Base-by-base conservation (phyloP, 1,284 basidiomycete genomes). In the Ceratobasidium sp. region DNA sequence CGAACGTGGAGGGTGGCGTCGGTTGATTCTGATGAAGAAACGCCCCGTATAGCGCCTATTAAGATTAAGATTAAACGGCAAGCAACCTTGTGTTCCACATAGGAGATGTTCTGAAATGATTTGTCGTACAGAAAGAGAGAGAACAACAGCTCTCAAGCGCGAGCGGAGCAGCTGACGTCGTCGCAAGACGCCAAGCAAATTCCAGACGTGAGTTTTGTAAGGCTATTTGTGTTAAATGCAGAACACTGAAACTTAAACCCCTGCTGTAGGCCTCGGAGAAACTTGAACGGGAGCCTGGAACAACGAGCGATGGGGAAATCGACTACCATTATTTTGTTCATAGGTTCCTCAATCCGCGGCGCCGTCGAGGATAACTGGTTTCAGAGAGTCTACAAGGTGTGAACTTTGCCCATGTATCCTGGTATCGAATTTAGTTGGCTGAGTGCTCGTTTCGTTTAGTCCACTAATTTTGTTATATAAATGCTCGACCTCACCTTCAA, bases 241-340 rank as follows among this genome's bases (percentile, higher is more conserved):
- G n/a, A n/a, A n/a, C n/a, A n/a, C n/a, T n/a, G n/a, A n/a, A n/a
- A n/a, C n/a, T n/a, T n/a, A n/a, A n/a, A n/a, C n/a, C n/a, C n/a
- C n/a, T n/a, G n/a, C n/a, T 44, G n/a, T 41, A 44, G 57, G 3
- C 33, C 17, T 60, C 57, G 33, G 31, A 36, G 33, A 19, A n/a
- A 8, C 19, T 33, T 36, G 8, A 29, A 17, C 27, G 17, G 17
- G 57, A 60, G 9, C 53, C 66, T 19, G 66, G 66, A 17, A 27
- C 36, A 9, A 69, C 53, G 5, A 57, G 53, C 36, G 66, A 69
- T 29, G 66, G 66, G 15, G 56, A 69, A 41, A 56, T 57, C n/a
- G 53, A 69, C 53, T 69, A 69, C 29, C 29, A 27, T 14, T 69
- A 69, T 24, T 69, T 45, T 24, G 54, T 69, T 8, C 51, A 47